Evolutionary conservation across 495 filamentous ascomycete genomes (phyloP).

Genomic region (Pseudevernia furfuracea): DNA sequence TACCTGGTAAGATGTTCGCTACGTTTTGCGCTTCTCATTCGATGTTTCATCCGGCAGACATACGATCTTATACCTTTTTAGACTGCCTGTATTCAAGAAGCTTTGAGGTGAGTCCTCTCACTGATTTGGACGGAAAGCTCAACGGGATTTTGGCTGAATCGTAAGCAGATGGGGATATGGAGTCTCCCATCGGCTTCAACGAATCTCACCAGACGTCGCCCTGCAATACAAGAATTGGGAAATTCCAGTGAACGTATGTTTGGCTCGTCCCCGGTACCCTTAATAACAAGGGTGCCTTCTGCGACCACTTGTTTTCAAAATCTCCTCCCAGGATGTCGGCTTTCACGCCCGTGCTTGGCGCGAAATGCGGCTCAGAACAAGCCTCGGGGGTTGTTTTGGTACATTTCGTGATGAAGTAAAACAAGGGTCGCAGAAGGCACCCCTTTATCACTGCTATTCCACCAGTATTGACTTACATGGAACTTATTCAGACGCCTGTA

Average conservation of each 20-base stretch:
- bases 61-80: neutral
- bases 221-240: conserved; percentile 27
- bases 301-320: too few relatives aligned
- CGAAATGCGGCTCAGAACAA: too few relatives aligned
- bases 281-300: too few relatives aligned
- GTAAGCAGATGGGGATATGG: conserved; percentile 32
- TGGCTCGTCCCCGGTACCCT: too few relatives aligned
- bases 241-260: conserved; percentile 23
- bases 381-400: too few relatives aligned
- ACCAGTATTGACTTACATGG: neutral
- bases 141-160: neutral
- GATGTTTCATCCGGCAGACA: conserved; percentile 19
- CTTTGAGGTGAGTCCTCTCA: conserved; percentile 27
- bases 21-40: neutral
- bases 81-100: conserved; percentile 15
- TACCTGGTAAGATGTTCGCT: conserved; percentile 30
- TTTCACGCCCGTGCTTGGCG: too few relatives aligned
- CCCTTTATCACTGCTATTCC: neutral
- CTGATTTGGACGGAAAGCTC: neutral
- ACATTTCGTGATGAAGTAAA: too few relatives aligned
- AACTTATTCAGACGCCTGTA: conserved; percentile 25
- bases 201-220: conserved; percentile 34
- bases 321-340: too few relatives aligned
- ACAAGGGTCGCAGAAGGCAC: too few relatives aligned
- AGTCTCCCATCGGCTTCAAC: conserved; percentile 36